Evolutionary conservation across 495 filamentous ascomycete genomes (phyloP), one percentile per base, ranked within the genome.

Genomic region (Penicillium subrubescens): DNA sequence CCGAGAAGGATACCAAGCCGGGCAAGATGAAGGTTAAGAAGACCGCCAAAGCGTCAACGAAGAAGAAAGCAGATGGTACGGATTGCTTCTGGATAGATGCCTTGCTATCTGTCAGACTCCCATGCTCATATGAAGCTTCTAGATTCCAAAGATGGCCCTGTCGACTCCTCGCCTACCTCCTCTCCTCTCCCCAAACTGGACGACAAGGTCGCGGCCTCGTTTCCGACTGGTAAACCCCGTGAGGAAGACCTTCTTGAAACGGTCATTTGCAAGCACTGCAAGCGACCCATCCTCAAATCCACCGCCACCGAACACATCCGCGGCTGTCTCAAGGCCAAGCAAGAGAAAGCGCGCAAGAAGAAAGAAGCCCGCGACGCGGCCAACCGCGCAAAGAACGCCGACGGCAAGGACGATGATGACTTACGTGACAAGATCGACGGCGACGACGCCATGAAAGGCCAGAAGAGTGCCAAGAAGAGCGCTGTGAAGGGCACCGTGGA

Each of bases 231-330:
- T 51, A 85, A 88, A 43, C 92, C 92, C 0, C 86, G 89, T 50
- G 75, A 79, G 53, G 87, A 92, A 55, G 89, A 92, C 64, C 64
- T 77, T 17, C 82, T 87, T 7, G 88, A 92, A 37, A 80, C 87
- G 8, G 82, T 88, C n/a, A 82, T 90, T 33, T 96, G 92, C 81
- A 93, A 91, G 70, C 87, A 90, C 57, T 96, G 92, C 81, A 93
- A 91, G 77, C 90, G 92, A 63, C 87, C 86, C 5, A 76, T 92
- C 17, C 77, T 90, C 37, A 87, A 86, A 64, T 79, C 81, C 7
- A 83, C 81, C 6, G 85, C 85, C 5, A 83, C 81, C 33, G 84
- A 86, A 0, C 92, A 96, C 72, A 85, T 91, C 57, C 83, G 84
- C 21, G 80, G 83, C 12, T 96, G 92, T 62, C 74, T 92, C 63